Evolutionary conservation across 495 filamentous ascomycete genomes (phyloP).

Genomic region (Cercophora samala): DNA sequence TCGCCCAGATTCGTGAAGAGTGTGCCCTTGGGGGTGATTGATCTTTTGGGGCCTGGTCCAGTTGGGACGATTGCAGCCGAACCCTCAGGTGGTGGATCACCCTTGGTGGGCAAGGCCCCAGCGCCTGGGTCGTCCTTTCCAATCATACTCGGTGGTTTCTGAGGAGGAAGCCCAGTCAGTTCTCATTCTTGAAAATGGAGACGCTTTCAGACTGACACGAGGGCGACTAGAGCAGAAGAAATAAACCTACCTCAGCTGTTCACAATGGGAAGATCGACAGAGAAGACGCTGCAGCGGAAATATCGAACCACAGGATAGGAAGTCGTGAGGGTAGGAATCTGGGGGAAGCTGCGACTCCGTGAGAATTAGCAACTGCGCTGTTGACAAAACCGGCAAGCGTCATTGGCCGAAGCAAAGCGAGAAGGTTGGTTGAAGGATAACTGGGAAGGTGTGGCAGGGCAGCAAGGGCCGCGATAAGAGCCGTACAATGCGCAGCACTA

Average conservation of each 20-base stretch:
- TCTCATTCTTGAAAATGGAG: neutral
- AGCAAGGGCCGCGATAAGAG: neutral
- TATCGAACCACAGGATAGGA: neutral
- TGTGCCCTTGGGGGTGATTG: conserved; percentile 23
- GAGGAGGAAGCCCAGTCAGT: neutral
- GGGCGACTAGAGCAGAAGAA: neutral
- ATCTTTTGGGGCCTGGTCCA: neutral
- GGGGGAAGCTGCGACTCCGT: neutral
- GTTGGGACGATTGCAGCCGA: neutral
- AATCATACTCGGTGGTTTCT: conserved; percentile 10
- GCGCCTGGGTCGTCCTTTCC: conserved; percentile 13
- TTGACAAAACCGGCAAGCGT: neutral
- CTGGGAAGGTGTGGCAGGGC: neutral
- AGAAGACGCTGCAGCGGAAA: neutral
- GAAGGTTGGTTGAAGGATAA: neutral
- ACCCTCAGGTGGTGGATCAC: neutral
- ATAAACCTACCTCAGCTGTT: neutral
- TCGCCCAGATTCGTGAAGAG: conserved; percentile 28
- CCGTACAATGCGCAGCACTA: no score
- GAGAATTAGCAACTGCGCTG: neutral
- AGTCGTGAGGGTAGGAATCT: neutral
- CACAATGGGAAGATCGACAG: neutral
- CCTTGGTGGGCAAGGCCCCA: neutral
- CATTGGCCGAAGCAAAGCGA: neutral
- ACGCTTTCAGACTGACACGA: neutral